Evolutionary conservation across 805 yeast species (phyloP), one percentile per base, ranked within the genome.

Genomic region (Naumovozyma baii): DNA sequence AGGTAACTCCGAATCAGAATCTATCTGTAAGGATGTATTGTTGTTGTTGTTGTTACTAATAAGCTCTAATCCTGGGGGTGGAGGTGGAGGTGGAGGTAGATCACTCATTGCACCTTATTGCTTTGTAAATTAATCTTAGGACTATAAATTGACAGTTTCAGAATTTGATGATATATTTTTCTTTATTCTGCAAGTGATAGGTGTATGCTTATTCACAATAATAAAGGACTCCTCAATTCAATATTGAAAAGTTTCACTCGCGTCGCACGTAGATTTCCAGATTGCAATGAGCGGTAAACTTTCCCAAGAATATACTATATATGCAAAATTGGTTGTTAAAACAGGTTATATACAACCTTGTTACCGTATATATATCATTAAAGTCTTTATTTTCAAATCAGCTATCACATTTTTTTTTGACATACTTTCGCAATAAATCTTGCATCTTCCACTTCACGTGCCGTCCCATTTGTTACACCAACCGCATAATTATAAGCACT

Each of bases 361-460:
- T n/a, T n/a, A n/a, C n/a, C n/a, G n/a, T n/a, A n/a, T n/a, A n/a
- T n/a, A n/a, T n/a, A n/a, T n/a, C n/a, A n/a, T n/a, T n/a, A n/a
- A n/a, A n/a, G n/a, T n/a, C 7, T 22, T 7, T 22, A 22, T 7
- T 10, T 22, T 22, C 7, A 7, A 22, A 7, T 7, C 7, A 22
- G 5, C 7, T 29, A 14, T 13, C 13, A 29, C 31, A 29, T 29
- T 13, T 9, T 8, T 13, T 9, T 29, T 13, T 29, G 31, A 29
- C 92, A 86, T 45, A 83, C 90, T 51, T 87, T 69, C 0, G 90
- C 84, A 25, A 88, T 80, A 0, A 80, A 70, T 33, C 95, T 66
- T 0, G 95, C 96, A 56, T 87, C 96, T 51, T 87, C 96, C 15
- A 87, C 76, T 52, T 83, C 94, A 41, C 79, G 85, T 10, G 87